These are phyloP conservation scores for Dactylorhiza incarnata DNA, from an alignment of 106 monocot genomes.

Conservation along the genomic window DNA sequence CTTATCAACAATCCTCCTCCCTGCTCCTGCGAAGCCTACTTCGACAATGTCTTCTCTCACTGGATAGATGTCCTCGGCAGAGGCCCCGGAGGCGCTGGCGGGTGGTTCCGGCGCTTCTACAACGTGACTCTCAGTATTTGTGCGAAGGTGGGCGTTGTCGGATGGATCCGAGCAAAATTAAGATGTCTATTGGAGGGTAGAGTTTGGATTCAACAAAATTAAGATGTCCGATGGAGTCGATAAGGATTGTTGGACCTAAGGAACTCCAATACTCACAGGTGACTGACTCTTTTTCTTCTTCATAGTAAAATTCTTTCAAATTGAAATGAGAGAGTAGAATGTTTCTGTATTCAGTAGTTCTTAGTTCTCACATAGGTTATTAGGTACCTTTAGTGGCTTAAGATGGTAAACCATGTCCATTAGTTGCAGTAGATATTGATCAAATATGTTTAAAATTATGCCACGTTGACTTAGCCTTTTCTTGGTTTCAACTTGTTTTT, in stretches of 20 bases:
- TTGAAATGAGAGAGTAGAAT: background rate
- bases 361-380: no score
- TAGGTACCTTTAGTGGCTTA: no score
- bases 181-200: slow-evolving; percentile 88
- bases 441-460: no score
- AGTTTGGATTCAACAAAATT: slow-evolving; percentile 60
- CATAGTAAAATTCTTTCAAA: background rate
- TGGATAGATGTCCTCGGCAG: slow-evolving; percentile 25
- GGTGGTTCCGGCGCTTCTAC: slow-evolving; percentile 62
- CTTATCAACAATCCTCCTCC: slow-evolving; percentile 17
- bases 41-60: slow-evolving; percentile 77
- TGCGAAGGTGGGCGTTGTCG: slow-evolving; percentile 56
- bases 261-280: slow-evolving; percentile 75
- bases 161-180: slow-evolving; percentile 74
- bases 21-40: slow-evolving; percentile 83
- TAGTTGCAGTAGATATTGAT: no score
- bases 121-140: slow-evolving; percentile 69
- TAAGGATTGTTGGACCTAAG: slow-evolving; percentile 40
- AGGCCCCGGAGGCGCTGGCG: background rate
- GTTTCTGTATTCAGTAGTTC: background rate
- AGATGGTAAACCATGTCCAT: no score
- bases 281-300: background rate
- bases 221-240: slow-evolving; percentile 45
- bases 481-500: no score
- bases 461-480: no score